Percentiles rank a stretch among this genome's conserved stretches.
phyloP scores from a whole-genome alignment of 495 filamentous ascomycete genomes.

The Aspergillus avenaceus region DNA sequence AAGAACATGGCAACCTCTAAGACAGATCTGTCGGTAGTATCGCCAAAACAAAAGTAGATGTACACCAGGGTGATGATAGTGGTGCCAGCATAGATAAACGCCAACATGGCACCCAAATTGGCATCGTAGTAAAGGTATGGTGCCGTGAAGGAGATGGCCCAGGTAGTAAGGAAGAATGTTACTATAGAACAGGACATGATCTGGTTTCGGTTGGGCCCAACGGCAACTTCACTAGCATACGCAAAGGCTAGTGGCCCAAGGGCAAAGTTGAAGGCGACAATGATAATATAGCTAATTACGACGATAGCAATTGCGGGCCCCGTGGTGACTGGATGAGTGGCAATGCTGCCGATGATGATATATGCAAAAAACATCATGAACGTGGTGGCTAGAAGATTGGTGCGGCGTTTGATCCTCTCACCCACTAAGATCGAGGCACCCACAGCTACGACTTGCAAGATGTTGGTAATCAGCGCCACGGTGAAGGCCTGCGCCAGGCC shows the following conservation, averaged over 20 bases:
- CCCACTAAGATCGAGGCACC: constrained; percentile 22
- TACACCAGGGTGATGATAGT: constrained; percentile 27
- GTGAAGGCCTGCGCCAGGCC: constrained; percentile 32
- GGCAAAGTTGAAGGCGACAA: constrained; percentile 33
- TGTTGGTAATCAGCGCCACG: constrained; percentile 28
- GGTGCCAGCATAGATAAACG: constrained; percentile 32
- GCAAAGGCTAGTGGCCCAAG: constrained; percentile 29
- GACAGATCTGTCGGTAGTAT: constrained; percentile 27
- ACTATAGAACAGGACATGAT: constrained; percentile 29
- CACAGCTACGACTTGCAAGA: constrained; percentile 33
- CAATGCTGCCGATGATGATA: constrained; percentile 30
- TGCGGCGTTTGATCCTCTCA: constrained; percentile 29
- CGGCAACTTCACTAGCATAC: constrained; percentile 31
- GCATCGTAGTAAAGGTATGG: constrained; percentile 37
- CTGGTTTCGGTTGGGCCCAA: constrained; percentile 35
- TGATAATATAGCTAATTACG: constrained; percentile 28
- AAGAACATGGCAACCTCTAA: constrained; percentile 31
- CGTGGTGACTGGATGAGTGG: constrained; percentile 17
- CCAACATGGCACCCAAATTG: constrained; percentile 33
- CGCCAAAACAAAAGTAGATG: constrained; percentile 39
- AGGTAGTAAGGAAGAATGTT: constrained; percentile 29
- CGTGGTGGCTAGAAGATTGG: constrained; percentile 26
- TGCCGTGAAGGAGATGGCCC: constrained; percentile 31
- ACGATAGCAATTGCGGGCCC: constrained; percentile 26
- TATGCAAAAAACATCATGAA: constrained; percentile 24